Conservation (phyloP, 768 basidiomycete genomes). For the Sarcodon sp. region DNA sequence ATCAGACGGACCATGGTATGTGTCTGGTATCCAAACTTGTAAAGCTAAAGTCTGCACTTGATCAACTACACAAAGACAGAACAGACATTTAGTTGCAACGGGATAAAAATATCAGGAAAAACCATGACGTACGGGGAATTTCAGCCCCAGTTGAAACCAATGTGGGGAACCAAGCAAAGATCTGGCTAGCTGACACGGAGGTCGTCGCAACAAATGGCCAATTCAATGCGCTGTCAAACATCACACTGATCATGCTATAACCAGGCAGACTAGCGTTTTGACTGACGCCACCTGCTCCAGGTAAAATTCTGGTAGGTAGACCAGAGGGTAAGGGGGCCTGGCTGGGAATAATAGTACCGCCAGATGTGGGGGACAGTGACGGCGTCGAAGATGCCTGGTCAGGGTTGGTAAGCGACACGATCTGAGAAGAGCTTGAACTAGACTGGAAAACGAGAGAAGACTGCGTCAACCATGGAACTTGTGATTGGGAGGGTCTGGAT, state of each 20-base stretch:
- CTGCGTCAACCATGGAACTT: conserved; percentile 21
- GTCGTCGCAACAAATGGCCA: conserved; percentile 61
- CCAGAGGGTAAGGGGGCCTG: conserved; percentile 37
- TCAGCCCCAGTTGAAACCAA: conserved; percentile 33
- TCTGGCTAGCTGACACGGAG: conserved; percentile 50
- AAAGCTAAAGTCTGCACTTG: conserved; percentile 43
- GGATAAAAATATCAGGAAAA: conserved; percentile 12
- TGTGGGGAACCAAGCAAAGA: conserved; percentile 60
- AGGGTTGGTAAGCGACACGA: conserved; percentile 20
- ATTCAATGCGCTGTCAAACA: conserved; percentile 44
- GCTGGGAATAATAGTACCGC: conserved; percentile 6
- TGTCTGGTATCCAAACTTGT: conserved; percentile 51
- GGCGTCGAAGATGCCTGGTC: conserved; percentile 19
- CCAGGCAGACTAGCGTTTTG: conserved; percentile 18
- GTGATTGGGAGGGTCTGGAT: conserved; percentile 16
- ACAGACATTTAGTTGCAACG: conserved; percentile 16
- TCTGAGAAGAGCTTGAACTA: conserved; percentile 8
- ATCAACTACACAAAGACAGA: conserved; percentile 10
- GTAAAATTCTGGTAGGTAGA: conserved; percentile 50
- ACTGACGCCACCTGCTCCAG: conserved; percentile 13
- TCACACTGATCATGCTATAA: conserved; percentile 44
- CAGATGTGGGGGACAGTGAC: conserved; percentile 12
- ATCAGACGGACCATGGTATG: conserved; percentile 39
- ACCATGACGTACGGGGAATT: conserved; percentile 23
- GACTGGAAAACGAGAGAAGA: conserved; percentile 18